Base-by-base conservation (phyloP, 163 green algal genomes). In the Scenedesmus sp. region DNA sequence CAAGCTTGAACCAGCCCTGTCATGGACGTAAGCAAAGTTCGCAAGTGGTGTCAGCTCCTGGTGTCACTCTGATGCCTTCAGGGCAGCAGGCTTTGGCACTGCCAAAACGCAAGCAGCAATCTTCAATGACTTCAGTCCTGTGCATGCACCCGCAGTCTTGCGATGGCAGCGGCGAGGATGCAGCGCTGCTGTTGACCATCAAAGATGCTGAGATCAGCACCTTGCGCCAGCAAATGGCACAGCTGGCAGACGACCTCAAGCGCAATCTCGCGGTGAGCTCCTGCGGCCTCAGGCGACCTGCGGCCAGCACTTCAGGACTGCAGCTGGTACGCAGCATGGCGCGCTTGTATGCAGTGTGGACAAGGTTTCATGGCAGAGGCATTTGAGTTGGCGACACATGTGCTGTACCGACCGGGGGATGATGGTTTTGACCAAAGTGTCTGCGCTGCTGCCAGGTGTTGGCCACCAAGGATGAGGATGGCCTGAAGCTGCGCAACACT, bases 181-280 rank as follows among this genome's bases (percentile, higher is more conserved):
- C 35, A 12, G 51, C 72, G n/a, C 24, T 87, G 46, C 70, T 91
- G 76, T 40, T 91, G 87, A 35, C 87, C 1, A 81, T 91, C 37
- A 86, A 92, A 43, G 88, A 92, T 33, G 80, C 80, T 30, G 79
- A 92, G 46, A 65, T 40, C 33, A 53, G 40, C 37, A 49, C 59
- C 5, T 37, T 91, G 22, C 53, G 87, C 18, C 79, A 91, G 59
- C 87, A 91, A 70, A 59, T 88, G 35, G 35, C 79, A 1, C 78
- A 88, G 80, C 61, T 88, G 80, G 42, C 79, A 33, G 68, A 73
- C 3, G 88, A 88, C 24, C 80, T 88, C 16, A 80, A 53, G 22
- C 76, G 87, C 6, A 91, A 86, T 30, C 24, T 81, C 30, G 73
- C 51, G 37, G 87, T 91, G 70, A 37, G 78, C 20, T 2, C 13